A percentile compares a stretch with the other conserved stretches of the same genome.
Conservation (phyloP, 1,284 basidiomycete species). For the Sporisorium reilianum region DNA sequence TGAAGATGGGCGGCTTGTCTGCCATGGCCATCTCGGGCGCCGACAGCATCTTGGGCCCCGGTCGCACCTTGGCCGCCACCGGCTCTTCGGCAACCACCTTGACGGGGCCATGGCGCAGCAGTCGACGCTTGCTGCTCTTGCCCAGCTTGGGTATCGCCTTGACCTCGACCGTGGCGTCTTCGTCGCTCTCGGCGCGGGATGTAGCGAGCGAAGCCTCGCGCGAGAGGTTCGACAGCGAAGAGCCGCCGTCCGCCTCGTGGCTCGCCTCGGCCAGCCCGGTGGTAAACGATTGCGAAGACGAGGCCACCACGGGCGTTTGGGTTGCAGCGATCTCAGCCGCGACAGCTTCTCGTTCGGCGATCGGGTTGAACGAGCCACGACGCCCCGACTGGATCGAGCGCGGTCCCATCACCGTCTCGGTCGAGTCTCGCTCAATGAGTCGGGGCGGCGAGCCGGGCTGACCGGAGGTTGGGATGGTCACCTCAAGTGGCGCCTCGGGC, state of each 20-base stretch:
- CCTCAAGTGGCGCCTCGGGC: conserved; percentile 29
- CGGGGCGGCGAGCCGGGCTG: conserved; percentile 33
- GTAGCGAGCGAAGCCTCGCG: conserved; percentile 8
- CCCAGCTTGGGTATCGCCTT: conserved; percentile 5
- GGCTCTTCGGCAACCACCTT: conserved; percentile 42
- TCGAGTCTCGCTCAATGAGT: conserved; percentile 49
- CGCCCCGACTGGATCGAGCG: conserved; percentile 47
- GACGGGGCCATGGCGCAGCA: conserved; percentile 37
- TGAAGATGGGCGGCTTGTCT: conserved; percentile 48
- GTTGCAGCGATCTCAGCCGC: conserved; percentile 33
- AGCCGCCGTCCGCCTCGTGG: not conserved
- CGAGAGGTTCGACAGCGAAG: conserved; percentile 10
- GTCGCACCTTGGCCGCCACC: conserved; percentile 26
- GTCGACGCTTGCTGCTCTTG: conserved; percentile 40
- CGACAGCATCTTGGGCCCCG: conserved; percentile 28
- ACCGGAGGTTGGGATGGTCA: conserved; percentile 22
- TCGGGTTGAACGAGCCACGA: conserved; percentile 49
- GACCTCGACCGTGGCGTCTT: conserved; percentile 5
- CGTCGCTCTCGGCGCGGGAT: conserved; percentile 33
- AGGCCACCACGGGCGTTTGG: conserved; percentile 10
- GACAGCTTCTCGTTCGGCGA: conserved; percentile 40
- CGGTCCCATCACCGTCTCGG: conserved; percentile 49
- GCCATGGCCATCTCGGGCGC: conserved; percentile 44
- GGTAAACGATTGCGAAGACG: conserved; percentile 7
- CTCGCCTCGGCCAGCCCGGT: not conserved